phyloP scores from a whole-genome alignment of 169 alveolate genomes.

The Cryptosporidium muris region DNA sequence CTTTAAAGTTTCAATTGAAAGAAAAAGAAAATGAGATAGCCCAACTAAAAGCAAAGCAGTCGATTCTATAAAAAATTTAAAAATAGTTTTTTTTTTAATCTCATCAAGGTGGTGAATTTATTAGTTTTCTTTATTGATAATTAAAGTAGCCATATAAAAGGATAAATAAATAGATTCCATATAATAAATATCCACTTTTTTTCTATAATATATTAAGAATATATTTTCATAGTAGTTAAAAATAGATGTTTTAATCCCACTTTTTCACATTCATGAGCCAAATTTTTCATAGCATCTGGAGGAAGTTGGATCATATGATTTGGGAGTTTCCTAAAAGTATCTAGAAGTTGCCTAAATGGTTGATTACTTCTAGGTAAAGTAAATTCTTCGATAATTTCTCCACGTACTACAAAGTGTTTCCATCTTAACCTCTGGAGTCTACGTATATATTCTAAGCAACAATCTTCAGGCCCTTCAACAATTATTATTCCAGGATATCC shows the following conservation, averaged over 20 bases:
- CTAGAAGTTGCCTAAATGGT: neutral
- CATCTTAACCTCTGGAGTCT: constrained; percentile 78
- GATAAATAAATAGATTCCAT: neutral
- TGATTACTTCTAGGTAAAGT: constrained; percentile 68
- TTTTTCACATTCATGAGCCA: constrained; percentile 74
- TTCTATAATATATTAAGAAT: constrained; percentile 36
- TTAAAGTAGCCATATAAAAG: neutral
- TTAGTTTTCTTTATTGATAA: neutral
- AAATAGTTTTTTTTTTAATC: constrained; percentile 51
- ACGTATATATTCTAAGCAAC: constrained; percentile 74
- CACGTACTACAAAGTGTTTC: constrained; percentile 79
- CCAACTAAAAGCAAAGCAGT: constrained; percentile 57
- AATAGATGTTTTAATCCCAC: constrained; percentile 75
- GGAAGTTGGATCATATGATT: constrained; percentile 73
- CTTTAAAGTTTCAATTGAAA: constrained; percentile 44
- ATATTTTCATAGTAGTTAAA: constrained; percentile 78
- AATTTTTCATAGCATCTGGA: constrained; percentile 74
- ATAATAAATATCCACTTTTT: constrained; percentile 1
- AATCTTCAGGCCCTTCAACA: constrained; percentile 78
- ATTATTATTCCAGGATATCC: constrained; percentile 79
- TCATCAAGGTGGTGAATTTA: neutral
- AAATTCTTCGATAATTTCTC: constrained; percentile 72
- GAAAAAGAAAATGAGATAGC: constrained; percentile 70
- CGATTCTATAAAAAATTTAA: constrained; percentile 3
- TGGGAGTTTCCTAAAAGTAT: constrained; percentile 72